Base-by-base conservation (phyloP, 1,284 basidiomycete species). In the Sanghuangporus sanghuang region DNA sequence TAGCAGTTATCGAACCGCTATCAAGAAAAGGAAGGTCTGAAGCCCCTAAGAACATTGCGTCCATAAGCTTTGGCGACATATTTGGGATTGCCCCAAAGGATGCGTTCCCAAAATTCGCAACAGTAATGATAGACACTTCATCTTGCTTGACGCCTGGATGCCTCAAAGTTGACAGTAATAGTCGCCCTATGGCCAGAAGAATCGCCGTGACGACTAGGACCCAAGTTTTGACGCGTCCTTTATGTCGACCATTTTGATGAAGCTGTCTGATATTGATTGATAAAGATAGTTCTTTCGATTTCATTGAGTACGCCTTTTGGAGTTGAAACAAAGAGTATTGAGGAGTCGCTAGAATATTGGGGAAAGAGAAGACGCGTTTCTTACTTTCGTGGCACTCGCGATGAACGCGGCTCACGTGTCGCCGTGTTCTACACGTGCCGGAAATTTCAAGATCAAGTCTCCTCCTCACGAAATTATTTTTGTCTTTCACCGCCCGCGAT, bases 401-500 rank as follows among this genome's bases (percentile, higher is more conserved):
- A 23, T 9, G 32, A 44, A 52, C 50, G 16, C 32, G 50, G 23
- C 32, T 52, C 49, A 52, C 50, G 50, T 52, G 50, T 23, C 27
- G 21, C 7, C 18, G 49, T 21, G n/a, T n/a, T 12, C 32, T 7
- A 21, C 50, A 6, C 27, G n/a, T 52, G 6, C 7, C 48, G 48
- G 9, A 18, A 21, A 23, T 7, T 35, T 27, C 23, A 11, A n/a
- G 50, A n/a, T 11, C 50, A 11, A 21, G 27, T 21, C 32, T n/a
- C n/a, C 27, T 35, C 44, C 44, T 16, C 44, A n/a, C n/a, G 16
- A 21, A 11, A 6, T 23, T 1, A 54, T 18, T 1, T 7, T 12
- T n/a, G 36, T 6, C 6, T 38, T 38, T 54, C 3, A 54, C 36
- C 35, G 14, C 36, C 36, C 35, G 14, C 36, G 38, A 90, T 92